phyloP scores from a whole-genome alignment of 1,139 yeast species.

The Zygoascus meyerae region DNA sequence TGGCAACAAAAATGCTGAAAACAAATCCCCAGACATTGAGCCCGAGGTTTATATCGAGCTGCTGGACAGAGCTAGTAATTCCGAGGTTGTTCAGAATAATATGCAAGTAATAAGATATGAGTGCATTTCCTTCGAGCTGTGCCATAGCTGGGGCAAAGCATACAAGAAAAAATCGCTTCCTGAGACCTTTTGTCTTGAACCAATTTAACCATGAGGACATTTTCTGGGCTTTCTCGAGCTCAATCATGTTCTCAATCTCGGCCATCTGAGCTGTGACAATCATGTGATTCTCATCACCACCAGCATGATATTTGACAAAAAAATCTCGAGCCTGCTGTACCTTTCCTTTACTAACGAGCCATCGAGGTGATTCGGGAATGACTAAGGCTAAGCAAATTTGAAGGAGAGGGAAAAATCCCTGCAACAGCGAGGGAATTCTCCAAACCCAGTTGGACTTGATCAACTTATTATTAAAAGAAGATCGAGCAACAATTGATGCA shows the following conservation, averaged over 20 bases:
- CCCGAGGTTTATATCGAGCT: conserved; percentile 29
- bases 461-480: conserved; percentile 30
- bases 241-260: conserved; percentile 20
- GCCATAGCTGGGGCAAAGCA: conserved; percentile 35
- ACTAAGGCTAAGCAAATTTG: conserved; percentile 26
- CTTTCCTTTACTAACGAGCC: conserved; percentile 54
- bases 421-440: conserved; percentile 41
- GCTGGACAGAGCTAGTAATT: conserved; percentile 35
- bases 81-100: conserved; percentile 29
- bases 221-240: conserved; percentile 15
- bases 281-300: conserved; percentile 19
- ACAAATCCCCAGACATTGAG: conserved; percentile 36
- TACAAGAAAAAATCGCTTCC: conserved; percentile 34
- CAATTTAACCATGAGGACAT: conserved; percentile 33
- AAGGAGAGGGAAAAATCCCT: conserved; percentile 37
- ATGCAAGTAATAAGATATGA: conserved; percentile 43
- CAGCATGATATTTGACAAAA: conserved; percentile 27
- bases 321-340: conserved; percentile 43
- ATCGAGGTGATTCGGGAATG: conserved; percentile 66
- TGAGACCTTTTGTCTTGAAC: conserved; percentile 32
- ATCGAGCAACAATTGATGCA: conserved; percentile 51
- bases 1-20: conserved; percentile 33
- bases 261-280: conserved; percentile 24
- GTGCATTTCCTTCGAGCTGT: conserved; percentile 40
- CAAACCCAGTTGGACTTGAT: conserved; percentile 36